Percentiles rank a stretch among this genome's conserved stretches.
Conservation (phyloP, 192 early-diverging fungal species). For the Backusella australiensis region DNA sequence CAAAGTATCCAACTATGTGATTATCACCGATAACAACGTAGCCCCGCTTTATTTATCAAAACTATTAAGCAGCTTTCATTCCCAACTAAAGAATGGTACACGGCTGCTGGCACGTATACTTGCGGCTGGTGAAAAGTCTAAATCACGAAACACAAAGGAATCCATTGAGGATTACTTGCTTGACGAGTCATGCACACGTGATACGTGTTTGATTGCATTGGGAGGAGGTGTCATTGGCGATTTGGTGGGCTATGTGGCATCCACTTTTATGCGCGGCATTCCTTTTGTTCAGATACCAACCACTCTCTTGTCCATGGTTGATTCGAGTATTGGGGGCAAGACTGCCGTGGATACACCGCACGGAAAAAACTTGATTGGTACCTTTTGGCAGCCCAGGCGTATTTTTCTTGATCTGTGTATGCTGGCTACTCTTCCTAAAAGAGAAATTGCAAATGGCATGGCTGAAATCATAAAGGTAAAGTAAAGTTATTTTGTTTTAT, state of each 20-base stretch:
- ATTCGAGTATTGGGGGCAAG: constrained; percentile 96
- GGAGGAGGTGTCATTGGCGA: constrained; percentile 97
- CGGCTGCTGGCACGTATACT: constrained; percentile 73
- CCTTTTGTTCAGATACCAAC: constrained; percentile 92
- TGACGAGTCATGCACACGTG: constrained; percentile 76
- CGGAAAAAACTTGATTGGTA: constrained; percentile 95
- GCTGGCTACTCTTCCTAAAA: constrained; percentile 79
- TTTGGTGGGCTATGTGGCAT: constrained; percentile 89
- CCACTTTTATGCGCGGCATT: constrained; percentile 97
- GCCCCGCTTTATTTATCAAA: constrained; percentile 67
- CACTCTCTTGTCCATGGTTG: constrained; percentile 94
- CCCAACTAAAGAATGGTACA: constrained; percentile 20
- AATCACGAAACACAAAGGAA: constrained; percentile 83
- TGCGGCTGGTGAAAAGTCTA: constrained; percentile 84
- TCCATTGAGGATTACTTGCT: constrained; percentile 90
- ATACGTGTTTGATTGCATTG: constrained; percentile 85
- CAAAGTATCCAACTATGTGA: constrained; percentile 80
- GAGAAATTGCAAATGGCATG: constrained; percentile 94
- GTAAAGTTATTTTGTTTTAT: background rate
- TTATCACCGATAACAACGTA: constrained; percentile 87
- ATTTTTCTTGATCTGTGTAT: constrained; percentile 88
- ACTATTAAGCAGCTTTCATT: constrained; percentile 55
- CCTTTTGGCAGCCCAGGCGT: constrained; percentile 93
- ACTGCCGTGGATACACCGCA: constrained; percentile 91
- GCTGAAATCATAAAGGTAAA: constrained; percentile 83